phyloP scores from a whole-genome alignment of 441 rosid genomes.

The Eruca vesicaria region DNA sequence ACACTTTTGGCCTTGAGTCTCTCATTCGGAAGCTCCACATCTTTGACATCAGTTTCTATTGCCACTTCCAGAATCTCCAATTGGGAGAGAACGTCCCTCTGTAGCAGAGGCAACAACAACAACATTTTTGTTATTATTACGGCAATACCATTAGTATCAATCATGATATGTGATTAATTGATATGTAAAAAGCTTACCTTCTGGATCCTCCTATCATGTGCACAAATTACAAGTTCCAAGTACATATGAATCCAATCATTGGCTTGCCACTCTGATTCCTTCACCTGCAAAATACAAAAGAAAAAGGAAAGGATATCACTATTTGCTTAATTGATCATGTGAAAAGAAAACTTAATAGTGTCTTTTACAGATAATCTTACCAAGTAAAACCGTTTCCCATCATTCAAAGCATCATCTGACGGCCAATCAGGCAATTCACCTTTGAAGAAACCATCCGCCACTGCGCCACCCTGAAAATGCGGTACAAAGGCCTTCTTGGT shows the following conservation, averaged over 20 bases:
- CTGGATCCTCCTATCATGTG: neutral
- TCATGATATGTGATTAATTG: neutral
- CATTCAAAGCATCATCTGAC: neutral
- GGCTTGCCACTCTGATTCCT: neutral
- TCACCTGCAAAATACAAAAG: neutral
- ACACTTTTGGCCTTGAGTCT: neutral
- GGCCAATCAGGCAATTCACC: constrained; percentile 28
- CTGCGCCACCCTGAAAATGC: neutral
- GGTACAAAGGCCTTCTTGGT: neutral
- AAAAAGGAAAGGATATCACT: neutral
- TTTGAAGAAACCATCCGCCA: neutral
- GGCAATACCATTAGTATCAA: neutral
- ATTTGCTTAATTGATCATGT: neutral
- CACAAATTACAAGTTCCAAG: constrained; percentile 3
- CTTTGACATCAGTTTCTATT: neutral
- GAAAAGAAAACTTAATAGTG: neutral
- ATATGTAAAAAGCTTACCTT: neutral
- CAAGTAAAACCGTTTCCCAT: constrained; percentile 1
- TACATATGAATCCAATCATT: constrained; percentile 5
- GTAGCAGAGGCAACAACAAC: neutral
- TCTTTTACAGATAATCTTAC: neutral
- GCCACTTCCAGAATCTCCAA: neutral
- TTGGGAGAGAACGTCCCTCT: neutral
- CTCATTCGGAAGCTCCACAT: neutral
- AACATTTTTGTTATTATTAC: neutral